Evolutionary conservation across 1,284 basidiomycete genomes (phyloP).

Genomic region (Veloporphyrellus conicus): DNA sequence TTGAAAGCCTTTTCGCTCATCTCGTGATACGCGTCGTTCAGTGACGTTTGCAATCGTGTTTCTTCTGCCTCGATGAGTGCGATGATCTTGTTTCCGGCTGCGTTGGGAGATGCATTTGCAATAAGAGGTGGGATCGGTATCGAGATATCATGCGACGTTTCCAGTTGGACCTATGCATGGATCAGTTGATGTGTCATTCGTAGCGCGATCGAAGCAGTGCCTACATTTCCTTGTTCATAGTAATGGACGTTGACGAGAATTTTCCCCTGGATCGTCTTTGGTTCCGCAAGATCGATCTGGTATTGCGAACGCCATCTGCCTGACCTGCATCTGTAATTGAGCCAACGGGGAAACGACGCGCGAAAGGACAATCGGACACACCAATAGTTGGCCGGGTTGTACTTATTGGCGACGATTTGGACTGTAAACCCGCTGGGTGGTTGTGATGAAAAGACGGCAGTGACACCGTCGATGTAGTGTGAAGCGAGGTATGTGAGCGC

Average conservation of each 20-base stretch:
- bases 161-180: slow-evolving; percentile 75
- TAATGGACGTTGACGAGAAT: slow-evolving; percentile 88
- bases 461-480: slow-evolving; percentile 75
- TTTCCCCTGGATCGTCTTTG: slow-evolving; percentile 55
- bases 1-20: slow-evolving; percentile 92
- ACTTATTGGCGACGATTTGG: slow-evolving; percentile 88
- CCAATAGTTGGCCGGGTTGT: slow-evolving; percentile 90
- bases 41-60: slow-evolving; percentile 66
- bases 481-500: slow-evolving; percentile 68
- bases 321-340: slow-evolving; percentile 53
- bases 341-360: neutral
- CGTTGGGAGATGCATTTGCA: slow-evolving; percentile 45
- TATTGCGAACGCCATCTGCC: slow-evolving; percentile 90
- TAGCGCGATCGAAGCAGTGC: slow-evolving; percentile 20
- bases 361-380: slow-evolving; percentile 36
- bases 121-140: slow-evolving; percentile 62
- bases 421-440: slow-evolving; percentile 57
- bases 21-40: slow-evolving; percentile 78
- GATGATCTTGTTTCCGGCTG: slow-evolving; percentile 69
- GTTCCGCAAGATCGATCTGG: slow-evolving; percentile 48
- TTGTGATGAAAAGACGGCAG: slow-evolving; percentile 58
- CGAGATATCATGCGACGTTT: slow-evolving; percentile 65
- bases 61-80: slow-evolving; percentile 80
- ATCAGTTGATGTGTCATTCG: neutral
- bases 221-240: slow-evolving; percentile 92